phyloP scores from a whole-genome alignment of 306 rosid species.

The Boehmeria nivea region DNA sequence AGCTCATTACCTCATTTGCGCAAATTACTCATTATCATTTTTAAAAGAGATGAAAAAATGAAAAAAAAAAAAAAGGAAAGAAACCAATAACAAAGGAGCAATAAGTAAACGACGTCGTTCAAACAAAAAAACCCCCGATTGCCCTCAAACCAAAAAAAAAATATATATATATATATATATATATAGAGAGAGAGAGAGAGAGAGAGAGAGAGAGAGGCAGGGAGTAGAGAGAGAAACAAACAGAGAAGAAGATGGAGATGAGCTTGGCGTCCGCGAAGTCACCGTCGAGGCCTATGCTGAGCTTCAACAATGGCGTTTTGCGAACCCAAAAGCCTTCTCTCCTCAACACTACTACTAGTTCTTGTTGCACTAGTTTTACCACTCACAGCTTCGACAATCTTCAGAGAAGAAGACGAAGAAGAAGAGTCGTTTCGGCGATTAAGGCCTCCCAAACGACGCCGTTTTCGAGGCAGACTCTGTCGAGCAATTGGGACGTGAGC shows the following conservation, averaged over 20 bases:
- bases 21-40: too few species aligned
- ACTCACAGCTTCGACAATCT: not conserved
- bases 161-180: too few species aligned
- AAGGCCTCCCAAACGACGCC: slow-evolving; percentile 33
- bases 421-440: slow-evolving; percentile 21
- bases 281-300: slow-evolving; percentile 28
- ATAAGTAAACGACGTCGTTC: too few species aligned
- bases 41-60: too few species aligned
- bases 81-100: too few species aligned
- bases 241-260: slow-evolving; percentile 30
- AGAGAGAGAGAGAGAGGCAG: too few species aligned
- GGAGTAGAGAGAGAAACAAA: not conserved
- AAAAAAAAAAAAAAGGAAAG: too few species aligned
- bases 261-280: slow-evolving; percentile 43
- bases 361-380: not conserved
- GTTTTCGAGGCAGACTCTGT: slow-evolving; percentile 41
- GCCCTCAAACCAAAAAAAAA: too few species aligned
- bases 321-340: slow-evolving; percentile 23
- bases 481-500: slow-evolving; percentile 51
- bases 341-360: not conserved
- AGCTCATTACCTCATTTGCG: too few species aligned
- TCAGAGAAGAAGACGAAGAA: not conserved
- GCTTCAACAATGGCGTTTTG: slow-evolving; percentile 33
- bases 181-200: too few species aligned
- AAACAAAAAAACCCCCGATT: too few species aligned